Percentiles rank a stretch among this genome's conserved stretches.
These are phyloP conservation scores for Nicotiana otophora DNA, from an alignment of 257 asterid genomes.

Conservation along the genomic window DNA sequence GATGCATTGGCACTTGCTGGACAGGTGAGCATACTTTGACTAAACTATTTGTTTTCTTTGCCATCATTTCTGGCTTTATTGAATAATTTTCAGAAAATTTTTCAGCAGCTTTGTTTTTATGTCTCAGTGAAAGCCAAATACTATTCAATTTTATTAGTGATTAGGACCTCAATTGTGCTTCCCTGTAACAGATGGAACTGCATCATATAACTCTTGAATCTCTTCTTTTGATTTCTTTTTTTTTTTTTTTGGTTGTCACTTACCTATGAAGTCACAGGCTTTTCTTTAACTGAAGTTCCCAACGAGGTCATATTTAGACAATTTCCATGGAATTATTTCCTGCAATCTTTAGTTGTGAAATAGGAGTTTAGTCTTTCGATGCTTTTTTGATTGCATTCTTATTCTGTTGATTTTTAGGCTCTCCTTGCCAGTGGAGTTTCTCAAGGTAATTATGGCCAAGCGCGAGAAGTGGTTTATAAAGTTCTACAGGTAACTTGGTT, in stretches of 20 bases:
- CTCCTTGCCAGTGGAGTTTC: constrained; percentile 83
- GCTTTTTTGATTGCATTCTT: constrained; percentile 2
- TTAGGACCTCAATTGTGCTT: not conserved
- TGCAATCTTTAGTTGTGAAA: not conserved
- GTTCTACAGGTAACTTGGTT: constrained; percentile 60
- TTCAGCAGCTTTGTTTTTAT: not conserved
- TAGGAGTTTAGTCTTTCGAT: not conserved
- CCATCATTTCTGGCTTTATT: not conserved
- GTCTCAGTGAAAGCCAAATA: not conserved
- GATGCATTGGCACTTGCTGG: constrained; percentile 98
- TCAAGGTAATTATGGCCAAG: constrained; percentile 68
- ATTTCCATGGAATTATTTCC: not conserved
- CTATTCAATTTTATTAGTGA: not conserved
- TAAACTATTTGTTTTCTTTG: not conserved
- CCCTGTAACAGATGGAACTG: not conserved
- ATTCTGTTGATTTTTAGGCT: constrained; percentile 42
- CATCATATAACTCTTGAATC: not conserved
- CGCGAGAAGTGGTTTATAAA: constrained; percentile 69
- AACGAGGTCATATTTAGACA: not conserved
- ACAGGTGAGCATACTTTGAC: constrained; percentile 43
- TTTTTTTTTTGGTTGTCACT: not conserved
- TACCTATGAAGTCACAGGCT: not conserved
- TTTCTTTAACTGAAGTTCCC: not conserved
- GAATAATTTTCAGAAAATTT: not conserved
- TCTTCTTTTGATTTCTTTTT: not conserved